Evolutionary conservation across 495 filamentous ascomycete species (phyloP), one percentile per base, ranked within the genome.

Genomic region (Podospora tetraspora): DNA sequence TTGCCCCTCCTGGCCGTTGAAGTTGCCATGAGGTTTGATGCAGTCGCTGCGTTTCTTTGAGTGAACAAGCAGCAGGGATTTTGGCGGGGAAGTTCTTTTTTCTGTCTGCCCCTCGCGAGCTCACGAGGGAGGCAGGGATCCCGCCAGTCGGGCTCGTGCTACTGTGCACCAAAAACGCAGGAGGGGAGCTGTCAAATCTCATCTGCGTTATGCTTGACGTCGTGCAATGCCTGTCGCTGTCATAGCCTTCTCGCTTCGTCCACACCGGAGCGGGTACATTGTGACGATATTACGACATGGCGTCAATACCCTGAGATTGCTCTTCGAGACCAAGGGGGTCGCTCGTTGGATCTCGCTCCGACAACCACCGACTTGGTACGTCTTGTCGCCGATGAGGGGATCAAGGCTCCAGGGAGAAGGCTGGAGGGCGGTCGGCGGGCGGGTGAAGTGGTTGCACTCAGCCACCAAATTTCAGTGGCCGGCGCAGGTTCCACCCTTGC

Each of bases 381-480:
- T 13, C 11, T 34, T 34, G 11, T 2, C 32, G 32, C 32, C 43
- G 43, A 52, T n/a, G 43, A 52, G 43, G 43, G 43, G 43, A 43
- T 43, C 34, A 43, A 43, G 34, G 34, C 34, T 30, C 29, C 29
- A 30, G 24, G 11, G 13, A 52, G 43, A 52, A 52, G 43, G 43
- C 43, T 52, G 43, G 43, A 52, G 32, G 32, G n/a, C n/a, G n/a
- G n/a, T n/a, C n/a, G n/a, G 6, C 43, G 43, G 19, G 7, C 43
- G 43, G 19, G 19, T 19, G 16, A 52, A 52, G 43, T 5, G 23
- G 62, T 43, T 56, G 62, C 52, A 43, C 57, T 65, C 63, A 32
- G 63, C 63, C 63, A 66, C 65, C 57, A 66, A 61, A 23, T 43
- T 66, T 24, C 59, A 29, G 23, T 60, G 23, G 59, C 22, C 24